Conservation (phyloP, 495 filamentous ascomycete genomes). For the Pseudomonodictys pantanalensis region DNA sequence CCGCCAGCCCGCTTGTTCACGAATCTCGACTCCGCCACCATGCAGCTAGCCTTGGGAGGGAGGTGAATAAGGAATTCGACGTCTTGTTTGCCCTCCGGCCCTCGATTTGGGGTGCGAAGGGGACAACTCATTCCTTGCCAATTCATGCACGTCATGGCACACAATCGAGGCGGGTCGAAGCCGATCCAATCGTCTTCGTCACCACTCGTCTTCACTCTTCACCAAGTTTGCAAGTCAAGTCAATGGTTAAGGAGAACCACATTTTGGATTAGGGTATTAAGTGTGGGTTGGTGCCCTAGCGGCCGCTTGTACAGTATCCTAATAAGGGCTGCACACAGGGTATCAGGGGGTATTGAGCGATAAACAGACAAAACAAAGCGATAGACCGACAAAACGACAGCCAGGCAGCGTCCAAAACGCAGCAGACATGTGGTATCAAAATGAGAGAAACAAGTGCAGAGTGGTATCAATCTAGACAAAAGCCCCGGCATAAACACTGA, state of each 20-base stretch:
- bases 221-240: background rate
- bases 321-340: conserved; percentile 35
- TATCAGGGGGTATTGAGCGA: conserved; percentile 38
- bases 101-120: too few relatives aligned
- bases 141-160: too few relatives aligned
- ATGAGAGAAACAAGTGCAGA: conserved; percentile 34
- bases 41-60: too few relatives aligned
- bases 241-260: conserved; percentile 17
- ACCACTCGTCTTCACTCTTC: background rate
- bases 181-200: background rate
- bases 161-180: too few relatives aligned
- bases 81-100: too few relatives aligned
- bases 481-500: conserved; percentile 21
- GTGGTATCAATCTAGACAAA: conserved; percentile 40
- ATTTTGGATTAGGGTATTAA: conserved; percentile 37
- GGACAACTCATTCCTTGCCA: too few relatives aligned
- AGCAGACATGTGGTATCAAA: conserved; percentile 32
- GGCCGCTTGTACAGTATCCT: conserved; percentile 36
- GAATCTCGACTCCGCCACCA: too few relatives aligned
- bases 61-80: too few relatives aligned
- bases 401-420: background rate
- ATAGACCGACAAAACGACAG: conserved; percentile 23
- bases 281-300: conserved; percentile 31
- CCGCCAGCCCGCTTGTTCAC: too few relatives aligned
- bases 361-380: conserved; percentile 22